Conservation (phyloP, 495 filamentous ascomycete genomes). For the Neurospora intermedia region DNA sequence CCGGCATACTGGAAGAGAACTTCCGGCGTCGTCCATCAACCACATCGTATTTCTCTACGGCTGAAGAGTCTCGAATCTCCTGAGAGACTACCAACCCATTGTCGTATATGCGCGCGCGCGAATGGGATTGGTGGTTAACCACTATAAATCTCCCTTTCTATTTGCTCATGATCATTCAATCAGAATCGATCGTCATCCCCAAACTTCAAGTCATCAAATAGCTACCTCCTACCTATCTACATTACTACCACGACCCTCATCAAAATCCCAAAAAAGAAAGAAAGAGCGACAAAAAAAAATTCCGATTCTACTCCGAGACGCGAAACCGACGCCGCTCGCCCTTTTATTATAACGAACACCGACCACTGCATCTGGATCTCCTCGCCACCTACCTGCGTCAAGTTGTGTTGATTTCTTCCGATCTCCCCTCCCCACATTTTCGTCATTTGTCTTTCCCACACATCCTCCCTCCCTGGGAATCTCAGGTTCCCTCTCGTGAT, state of each 20-base stretch:
- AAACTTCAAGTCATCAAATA: not conserved
- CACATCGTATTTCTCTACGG: not conserved
- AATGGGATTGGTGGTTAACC: not conserved
- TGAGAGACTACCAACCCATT: not conserved
- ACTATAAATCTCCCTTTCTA: not conserved
- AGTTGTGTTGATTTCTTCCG: not conserved
- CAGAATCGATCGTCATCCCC: no score
- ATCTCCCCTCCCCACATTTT: not conserved
- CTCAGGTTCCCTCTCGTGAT: no score
- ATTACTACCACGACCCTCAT: not conserved
- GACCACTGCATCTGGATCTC: not conserved
- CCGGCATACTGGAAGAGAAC: not conserved
- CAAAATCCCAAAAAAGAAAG: not conserved
- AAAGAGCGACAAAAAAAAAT: not conserved
- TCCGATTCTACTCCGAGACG: not conserved
- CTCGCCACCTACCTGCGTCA: not conserved
- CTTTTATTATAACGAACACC: not conserved
- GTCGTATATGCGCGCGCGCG: not conserved
- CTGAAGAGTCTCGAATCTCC: not conserved
- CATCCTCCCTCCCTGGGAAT: no score
- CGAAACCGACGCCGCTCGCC: not conserved
- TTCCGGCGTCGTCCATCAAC: not conserved
- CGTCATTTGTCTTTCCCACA: not conserved
- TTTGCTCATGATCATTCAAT: not conserved
- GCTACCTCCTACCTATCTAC: not conserved